These are phyloP conservation scores for Yarrowia galli DNA, from an alignment of 1,139 yeast species.

Conservation along the genomic window DNA sequence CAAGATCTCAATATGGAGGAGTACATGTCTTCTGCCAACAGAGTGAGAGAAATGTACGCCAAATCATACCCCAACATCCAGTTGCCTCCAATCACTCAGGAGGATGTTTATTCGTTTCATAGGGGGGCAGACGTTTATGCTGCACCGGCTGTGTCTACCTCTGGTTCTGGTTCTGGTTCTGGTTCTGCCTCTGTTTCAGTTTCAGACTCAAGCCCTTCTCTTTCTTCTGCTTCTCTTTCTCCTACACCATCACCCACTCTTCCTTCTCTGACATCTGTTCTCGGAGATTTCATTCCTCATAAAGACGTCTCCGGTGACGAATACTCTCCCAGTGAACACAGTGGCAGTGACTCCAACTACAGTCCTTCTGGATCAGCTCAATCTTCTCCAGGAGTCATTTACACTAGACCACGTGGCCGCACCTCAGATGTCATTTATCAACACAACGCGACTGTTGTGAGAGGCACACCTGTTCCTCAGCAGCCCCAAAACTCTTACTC, in stretches of 20 bases:
- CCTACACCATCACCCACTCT: constrained; percentile 15
- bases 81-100: background rate
- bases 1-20: background rate
- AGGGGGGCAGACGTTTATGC: too few species aligned
- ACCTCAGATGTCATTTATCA: background rate
- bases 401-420: background rate
- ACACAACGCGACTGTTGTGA: background rate
- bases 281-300: background rate
- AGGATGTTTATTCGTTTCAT: background rate
- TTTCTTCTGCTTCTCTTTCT: too few species aligned
- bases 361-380: constrained; percentile 9
- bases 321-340: background rate
- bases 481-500: too few species aligned
- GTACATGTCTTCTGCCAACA: background rate
- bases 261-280: constrained; percentile 1
- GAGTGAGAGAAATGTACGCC: constrained; percentile 1
- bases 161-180: too few species aligned
- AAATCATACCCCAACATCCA: background rate
- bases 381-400: background rate
- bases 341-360: constrained; percentile 11
- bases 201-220: background rate
- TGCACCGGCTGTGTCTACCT: too few species aligned
- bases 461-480: background rate
- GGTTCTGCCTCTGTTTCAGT: too few species aligned
- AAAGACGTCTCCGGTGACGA: background rate